Evolutionary conservation across 2,329 filamentous ascomycete genomes (phyloP), one percentile per base, ranked within the genome.

Genomic region (Dactylella cylindrospora): DNA sequence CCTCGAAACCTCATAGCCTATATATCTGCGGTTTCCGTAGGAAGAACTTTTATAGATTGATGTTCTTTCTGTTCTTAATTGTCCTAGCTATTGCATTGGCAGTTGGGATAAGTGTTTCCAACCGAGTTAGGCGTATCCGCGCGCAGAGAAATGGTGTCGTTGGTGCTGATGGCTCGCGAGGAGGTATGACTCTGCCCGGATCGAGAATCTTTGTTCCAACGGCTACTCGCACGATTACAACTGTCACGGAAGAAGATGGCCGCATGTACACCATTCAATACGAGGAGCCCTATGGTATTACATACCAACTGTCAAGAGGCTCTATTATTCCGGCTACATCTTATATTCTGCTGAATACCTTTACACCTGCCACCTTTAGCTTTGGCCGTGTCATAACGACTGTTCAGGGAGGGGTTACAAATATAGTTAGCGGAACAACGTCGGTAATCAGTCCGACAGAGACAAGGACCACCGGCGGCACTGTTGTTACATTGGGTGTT

Each of bases 1-100:
- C 67, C 10, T 67, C 67, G 20, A 68, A 69, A 32, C 40, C 65
- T 2, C 66, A 65, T 35, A 64, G 66, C 19, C 66, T 69, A 31
- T 68, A 69, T 26, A 67, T 67, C 31, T 60, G 66, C 45, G 67
- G 67, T 13, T 67, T 69, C 35, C 61, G 59, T 12, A 62, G 67
- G 23, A 66, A 65, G 20, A 69, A 65, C 36, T 69, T 69, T 35
- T 69, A 66, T 61, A 66, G 49, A 39, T 66, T 54, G 50, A 62
- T 51, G 66, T 32, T 26, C 23, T 39, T 53, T 17, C 46, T 35
- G 36, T 38, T 57, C 15, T 22, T 66, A 31, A 15, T 66, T 13
- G 54, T 65, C n/a, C 46, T 66, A 7, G 55, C 51, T 15, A 59
- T 67, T 13, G 52, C 43, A n/a, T 31, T 61, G 19, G 51, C 44